A percentile compares a stretch with the other conserved stretches of the same genome.
Evolutionary conservation across 371 early-diverging fungal genomes (phyloP).

Genomic region (Mucor velutinosus): DNA sequence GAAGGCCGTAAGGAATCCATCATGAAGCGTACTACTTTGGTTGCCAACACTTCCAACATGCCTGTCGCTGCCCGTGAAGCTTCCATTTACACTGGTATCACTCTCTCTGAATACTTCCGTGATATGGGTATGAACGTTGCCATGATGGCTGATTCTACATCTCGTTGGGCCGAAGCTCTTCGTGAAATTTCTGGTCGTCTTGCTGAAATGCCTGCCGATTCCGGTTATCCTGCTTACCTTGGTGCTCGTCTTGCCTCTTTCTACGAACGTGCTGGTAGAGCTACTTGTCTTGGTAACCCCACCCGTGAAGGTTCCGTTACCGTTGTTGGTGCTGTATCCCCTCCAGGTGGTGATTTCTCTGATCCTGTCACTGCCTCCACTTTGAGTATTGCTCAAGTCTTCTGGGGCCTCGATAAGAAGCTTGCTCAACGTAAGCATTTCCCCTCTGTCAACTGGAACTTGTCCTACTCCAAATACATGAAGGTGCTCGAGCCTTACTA

Average conservation of each 20-base stretch:
- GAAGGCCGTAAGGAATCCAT: constrained; percentile 96
- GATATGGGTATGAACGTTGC: constrained; percentile 99
- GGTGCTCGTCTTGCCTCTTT: constrained; percentile 99
- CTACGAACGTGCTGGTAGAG: constrained; percentile 99
- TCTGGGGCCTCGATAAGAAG: constrained; percentile 99
- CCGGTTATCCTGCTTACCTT: constrained; percentile 99
- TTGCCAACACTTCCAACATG: constrained; percentile 99
- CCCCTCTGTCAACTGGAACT: constrained; percentile 99
- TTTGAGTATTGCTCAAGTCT: constrained; percentile 99
- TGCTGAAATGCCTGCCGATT: constrained; percentile 99
- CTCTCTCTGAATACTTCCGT: constrained; percentile 99
- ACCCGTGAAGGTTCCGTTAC: constrained; percentile 96
- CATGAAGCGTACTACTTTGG: constrained; percentile 99
- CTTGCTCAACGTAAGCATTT: constrained; percentile 99
- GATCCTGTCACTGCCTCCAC: constrained; percentile 99
- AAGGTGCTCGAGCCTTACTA: constrained; percentile 97
- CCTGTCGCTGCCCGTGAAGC: constrained; percentile 99
- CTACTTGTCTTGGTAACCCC: constrained; percentile 95
- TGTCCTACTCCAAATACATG: constrained; percentile 99
- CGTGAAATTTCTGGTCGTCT: constrained; percentile 99
- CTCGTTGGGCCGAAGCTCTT: constrained; percentile 99
- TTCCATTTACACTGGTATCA: constrained; percentile 99
- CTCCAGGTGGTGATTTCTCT: constrained; percentile 99
- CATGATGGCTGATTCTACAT: constrained; percentile 99
- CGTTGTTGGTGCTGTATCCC: constrained; percentile 99